Evolutionary conservation across 176 grass and related monocot genomes (phyloP).

Genomic region (Avena insularis): DNA sequence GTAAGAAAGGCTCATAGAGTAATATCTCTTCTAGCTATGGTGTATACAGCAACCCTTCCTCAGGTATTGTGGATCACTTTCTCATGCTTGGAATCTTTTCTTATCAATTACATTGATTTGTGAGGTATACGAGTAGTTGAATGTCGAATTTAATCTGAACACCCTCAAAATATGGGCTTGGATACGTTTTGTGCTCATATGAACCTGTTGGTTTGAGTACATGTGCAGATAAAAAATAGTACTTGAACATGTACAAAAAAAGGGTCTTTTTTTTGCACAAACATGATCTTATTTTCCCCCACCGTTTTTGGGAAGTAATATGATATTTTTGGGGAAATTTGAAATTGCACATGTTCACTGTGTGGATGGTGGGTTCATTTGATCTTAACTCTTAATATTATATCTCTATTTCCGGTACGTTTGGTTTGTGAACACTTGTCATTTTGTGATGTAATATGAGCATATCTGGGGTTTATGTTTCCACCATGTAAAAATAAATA

Average conservation of each 20-base stretch:
- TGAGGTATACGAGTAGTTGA: not conserved
- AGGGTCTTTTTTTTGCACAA: not conserved
- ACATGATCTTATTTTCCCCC: not conserved
- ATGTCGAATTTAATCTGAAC: not conserved
- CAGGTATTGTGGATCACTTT: slow-evolving; percentile 32
- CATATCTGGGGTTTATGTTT: not conserved
- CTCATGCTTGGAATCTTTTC: not conserved
- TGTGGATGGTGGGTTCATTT: not conserved
- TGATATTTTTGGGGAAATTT: not conserved
- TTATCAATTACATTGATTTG: slow-evolving; percentile 18
- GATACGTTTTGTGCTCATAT: slow-evolving; percentile 13
- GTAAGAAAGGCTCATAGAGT: not conserved
- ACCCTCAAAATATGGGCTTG: not conserved
- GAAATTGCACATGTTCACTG: not conserved
- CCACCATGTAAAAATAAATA: not conserved
- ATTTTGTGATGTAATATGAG: slow-evolving; percentile 9
- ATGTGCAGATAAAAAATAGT: slow-evolving; percentile 4
- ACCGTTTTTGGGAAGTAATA: not conserved
- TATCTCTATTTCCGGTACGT: not conserved
- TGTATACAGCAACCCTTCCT: slow-evolving; percentile 34
- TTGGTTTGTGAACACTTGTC: not conserved
- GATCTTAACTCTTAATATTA: not conserved
- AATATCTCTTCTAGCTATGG: slow-evolving; percentile 19
- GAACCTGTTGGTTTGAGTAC: not conserved
- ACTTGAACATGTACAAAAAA: not conserved